Evolutionary conservation across 164 flowering plant species (phyloP).

Genomic region (Magnolia changhungtana): DNA sequence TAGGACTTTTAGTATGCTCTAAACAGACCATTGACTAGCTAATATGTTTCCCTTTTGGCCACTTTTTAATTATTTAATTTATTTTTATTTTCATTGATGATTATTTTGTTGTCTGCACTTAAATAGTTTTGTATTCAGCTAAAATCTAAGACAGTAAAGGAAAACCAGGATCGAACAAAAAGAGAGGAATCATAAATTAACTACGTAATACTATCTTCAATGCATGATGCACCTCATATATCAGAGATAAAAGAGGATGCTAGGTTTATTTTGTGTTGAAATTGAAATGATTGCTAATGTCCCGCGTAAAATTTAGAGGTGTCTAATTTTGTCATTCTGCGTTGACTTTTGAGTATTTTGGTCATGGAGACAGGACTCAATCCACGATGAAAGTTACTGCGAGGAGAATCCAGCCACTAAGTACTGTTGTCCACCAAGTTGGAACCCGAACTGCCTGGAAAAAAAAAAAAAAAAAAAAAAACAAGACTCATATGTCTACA

Average conservation of each 20-base stretch:
- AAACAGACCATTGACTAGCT: conserved; percentile 11
- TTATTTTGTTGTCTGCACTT: conserved; percentile 56
- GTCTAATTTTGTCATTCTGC: background rate
- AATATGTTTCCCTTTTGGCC: conserved; percentile 2
- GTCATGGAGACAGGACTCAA: no score
- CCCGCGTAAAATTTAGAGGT: background rate
- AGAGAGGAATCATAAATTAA: conserved; percentile 83
- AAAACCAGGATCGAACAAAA: conserved; percentile 94
- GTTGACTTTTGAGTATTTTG: background rate
- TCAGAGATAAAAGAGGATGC: background rate
- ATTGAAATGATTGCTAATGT: background rate
- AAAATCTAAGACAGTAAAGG: conserved; percentile 81
- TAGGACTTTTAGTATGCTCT: background rate
- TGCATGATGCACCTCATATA: background rate
- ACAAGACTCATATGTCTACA: no score
- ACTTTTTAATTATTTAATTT: no score
- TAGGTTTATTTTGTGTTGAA: background rate
- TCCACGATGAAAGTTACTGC: no score
- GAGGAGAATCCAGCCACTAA: no score
- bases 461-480: no score
- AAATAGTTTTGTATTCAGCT: conserved; percentile 90
- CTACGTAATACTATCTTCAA: conserved; percentile 40
- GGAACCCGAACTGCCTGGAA: no score
- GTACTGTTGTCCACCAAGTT: no score
- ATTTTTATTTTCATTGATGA: background rate